phyloP scores from a whole-genome alignment of 306 rosid species.

The Cucumis hystrix region DNA sequence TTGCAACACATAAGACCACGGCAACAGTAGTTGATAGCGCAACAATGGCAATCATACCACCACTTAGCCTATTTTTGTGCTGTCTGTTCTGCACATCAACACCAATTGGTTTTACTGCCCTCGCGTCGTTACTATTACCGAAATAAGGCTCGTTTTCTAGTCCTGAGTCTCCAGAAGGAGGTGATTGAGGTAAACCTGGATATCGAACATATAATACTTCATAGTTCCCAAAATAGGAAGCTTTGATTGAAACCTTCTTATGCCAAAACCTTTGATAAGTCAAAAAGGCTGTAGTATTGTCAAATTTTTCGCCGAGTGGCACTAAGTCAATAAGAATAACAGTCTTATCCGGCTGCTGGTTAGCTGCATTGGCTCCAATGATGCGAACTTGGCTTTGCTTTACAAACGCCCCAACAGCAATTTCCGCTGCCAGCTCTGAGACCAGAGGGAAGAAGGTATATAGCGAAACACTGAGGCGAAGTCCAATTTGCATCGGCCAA shows the following conservation, averaged over 20 bases:
- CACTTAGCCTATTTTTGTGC: slow-evolving; percentile 42
- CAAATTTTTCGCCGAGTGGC: slow-evolving; percentile 59
- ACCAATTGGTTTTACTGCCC: slow-evolving; percentile 77
- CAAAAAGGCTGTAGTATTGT: slow-evolving; percentile 53
- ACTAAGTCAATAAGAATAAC: slow-evolving; percentile 61
- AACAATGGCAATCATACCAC: slow-evolving; percentile 44
- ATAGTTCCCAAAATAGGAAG: slow-evolving; percentile 74
- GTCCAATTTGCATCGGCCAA: slow-evolving; percentile 77
- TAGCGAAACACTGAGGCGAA: slow-evolving; percentile 55
- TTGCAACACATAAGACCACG: slow-evolving; percentile 38
- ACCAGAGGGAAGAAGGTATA: slow-evolving; percentile 86
- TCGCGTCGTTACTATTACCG: slow-evolving; percentile 29
- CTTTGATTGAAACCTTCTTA: slow-evolving; percentile 50
- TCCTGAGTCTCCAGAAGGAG: slow-evolving; percentile 46
- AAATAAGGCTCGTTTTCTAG: slow-evolving; percentile 60
- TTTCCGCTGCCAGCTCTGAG: slow-evolving; percentile 64
- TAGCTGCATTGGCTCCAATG: slow-evolving; percentile 77
- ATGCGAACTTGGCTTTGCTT: slow-evolving; percentile 76
- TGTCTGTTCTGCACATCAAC: slow-evolving; percentile 50
- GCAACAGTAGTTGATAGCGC: slow-evolving; percentile 44
- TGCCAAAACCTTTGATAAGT: slow-evolving; percentile 79
- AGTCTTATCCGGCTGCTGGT: slow-evolving; percentile 64
- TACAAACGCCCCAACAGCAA: slow-evolving; percentile 47
- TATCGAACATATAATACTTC: slow-evolving; percentile 77
- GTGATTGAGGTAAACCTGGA: slow-evolving; percentile 89